Percentiles rank a stretch among this genome's conserved stretches.
Conservation (phyloP, 139 green algal species). For the Micractinium sp. region DNA sequence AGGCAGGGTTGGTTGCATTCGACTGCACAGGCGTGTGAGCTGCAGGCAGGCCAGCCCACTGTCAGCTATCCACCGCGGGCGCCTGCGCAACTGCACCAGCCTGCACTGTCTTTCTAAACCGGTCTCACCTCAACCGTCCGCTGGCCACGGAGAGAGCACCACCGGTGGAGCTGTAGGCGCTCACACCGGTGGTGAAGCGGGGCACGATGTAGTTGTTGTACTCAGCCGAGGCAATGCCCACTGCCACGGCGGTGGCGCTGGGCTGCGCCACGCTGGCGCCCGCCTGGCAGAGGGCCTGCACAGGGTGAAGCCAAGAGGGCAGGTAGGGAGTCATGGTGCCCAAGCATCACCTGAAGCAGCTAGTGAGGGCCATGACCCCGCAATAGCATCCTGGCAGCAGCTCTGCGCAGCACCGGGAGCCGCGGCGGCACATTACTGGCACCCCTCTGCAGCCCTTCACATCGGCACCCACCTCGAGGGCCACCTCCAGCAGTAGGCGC, state of each 20-base stretch:
- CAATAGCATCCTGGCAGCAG: too few species aligned
- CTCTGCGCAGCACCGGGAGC: too few species aligned
- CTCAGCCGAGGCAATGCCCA: conserved; percentile 84
- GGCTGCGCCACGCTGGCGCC: conserved; percentile 18
- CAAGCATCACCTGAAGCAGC: not conserved
- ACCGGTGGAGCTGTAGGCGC: conserved; percentile 80
- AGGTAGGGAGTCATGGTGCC: not conserved
- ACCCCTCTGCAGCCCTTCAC: too few species aligned
- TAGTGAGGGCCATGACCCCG: too few species aligned
- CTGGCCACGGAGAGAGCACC: conserved; percentile 74
- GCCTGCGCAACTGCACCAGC: too few species aligned
- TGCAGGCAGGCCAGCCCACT: too few species aligned
- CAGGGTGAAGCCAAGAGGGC: conserved; percentile 22
- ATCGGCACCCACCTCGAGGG: conserved; percentile 22
- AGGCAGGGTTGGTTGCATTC: not conserved
- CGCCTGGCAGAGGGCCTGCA: conserved; percentile 23
- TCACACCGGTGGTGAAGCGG: conserved; percentile 58
- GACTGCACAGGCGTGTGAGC: too few species aligned
- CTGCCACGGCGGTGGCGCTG: conserved; percentile 50
- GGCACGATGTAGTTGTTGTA: conserved; percentile 79
- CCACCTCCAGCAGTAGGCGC: conserved; percentile 69
- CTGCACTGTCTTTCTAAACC: not conserved
- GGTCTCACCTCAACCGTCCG: conserved; percentile 61
- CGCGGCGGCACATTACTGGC: too few species aligned
- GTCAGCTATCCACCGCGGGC: too few species aligned